Evolutionary conservation across 345 rosid genomes (phyloP), one percentile per base, ranked within the genome.

Genomic region (Zanthoxylum bungeanum): DNA sequence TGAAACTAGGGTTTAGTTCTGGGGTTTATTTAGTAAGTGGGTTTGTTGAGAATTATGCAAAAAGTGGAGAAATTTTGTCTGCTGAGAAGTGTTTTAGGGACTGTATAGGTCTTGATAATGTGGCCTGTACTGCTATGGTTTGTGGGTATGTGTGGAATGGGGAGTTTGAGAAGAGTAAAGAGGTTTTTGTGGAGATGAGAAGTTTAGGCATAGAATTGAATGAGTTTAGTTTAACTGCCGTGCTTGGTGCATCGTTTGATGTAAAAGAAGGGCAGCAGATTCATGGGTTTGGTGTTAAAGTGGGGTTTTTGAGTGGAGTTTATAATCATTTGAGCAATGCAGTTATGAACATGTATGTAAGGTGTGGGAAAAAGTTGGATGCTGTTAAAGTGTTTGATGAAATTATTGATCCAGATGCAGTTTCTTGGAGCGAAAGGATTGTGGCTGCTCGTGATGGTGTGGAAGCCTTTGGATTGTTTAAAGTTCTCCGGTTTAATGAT

Each of bases 371-470:
- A 55, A 73, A 69, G 34, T 5, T 19, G 10, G 68, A 77, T 64
- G 87, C 77, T 21, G 39, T 76, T 70, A 76, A 69, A 60, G 2
- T 68, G 81, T 81, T 81, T 16, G 83, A 75, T 79, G 85, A 81
- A 84, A 79, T 84, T 77, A 12, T 76, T 46, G 73, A 81, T 1
- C 85, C 83, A 4, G 83, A 84, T 40, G 34, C 81, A 47, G 75
- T 81, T 44, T 84, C 83, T 50, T 84, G 83, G 79, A 72, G 83
- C 1, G 83, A 81, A 74, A 84, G 83, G 73, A 78, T 81, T 27
- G 75, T 77, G 7, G 83, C 83, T 24, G 72, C 87, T 51, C 64
- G 22, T 66, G 78, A 79, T 50, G 74, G 75, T 8, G 9, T 65
- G 25, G 87, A 80, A 52, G 84, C 82, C 40, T 39, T 74, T 19